Evolutionary conservation across 495 filamentous ascomycete species (phyloP).

Genomic region (Aspergillus hancockii): DNA sequence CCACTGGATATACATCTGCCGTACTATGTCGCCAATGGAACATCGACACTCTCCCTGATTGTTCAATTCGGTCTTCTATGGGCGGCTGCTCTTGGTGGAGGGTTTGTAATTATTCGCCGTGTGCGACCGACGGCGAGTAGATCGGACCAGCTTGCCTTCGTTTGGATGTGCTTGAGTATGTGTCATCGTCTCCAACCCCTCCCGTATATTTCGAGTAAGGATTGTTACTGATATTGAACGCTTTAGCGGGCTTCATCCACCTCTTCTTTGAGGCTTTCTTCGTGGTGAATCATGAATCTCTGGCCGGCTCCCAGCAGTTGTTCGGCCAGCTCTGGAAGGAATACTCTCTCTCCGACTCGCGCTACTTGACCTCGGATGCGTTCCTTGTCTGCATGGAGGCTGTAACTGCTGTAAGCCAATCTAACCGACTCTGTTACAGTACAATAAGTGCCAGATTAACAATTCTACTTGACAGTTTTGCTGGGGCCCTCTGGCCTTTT

Average conservation of each 20-base stretch:
- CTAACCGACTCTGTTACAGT: too few species aligned
- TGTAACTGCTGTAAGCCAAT: slow-evolving; percentile 61
- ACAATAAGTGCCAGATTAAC: not conserved
- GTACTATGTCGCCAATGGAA: not conserved
- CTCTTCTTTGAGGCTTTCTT: slow-evolving; percentile 77
- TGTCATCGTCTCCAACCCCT: not conserved
- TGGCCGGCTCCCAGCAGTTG: slow-evolving; percentile 50
- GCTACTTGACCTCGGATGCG: slow-evolving; percentile 68
- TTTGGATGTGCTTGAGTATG: slow-evolving; percentile 20
- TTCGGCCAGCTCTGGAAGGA: slow-evolving; percentile 81
- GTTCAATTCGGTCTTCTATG: slow-evolving; percentile 11
- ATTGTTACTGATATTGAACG: not conserved
- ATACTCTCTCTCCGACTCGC: slow-evolving; percentile 75
- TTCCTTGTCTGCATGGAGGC: slow-evolving; percentile 78
- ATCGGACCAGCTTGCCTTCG: slow-evolving; percentile 12
- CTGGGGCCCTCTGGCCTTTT: slow-evolving; percentile 75
- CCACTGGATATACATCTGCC: slow-evolving; percentile 1
- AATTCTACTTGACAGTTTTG: not conserved
- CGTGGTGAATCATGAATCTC: slow-evolving; percentile 52
- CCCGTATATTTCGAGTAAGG: not conserved
- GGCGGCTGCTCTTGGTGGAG: not conserved
- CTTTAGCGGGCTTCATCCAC: slow-evolving; percentile 60
- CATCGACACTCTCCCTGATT: slow-evolving; percentile 9
- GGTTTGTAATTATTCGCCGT: slow-evolving; percentile 1
- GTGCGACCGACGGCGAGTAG: slow-evolving; percentile 10